These are phyloP conservation scores for Wickerhamiella galacta DNA, from an alignment of 805 yeast species.

Conservation along the genomic window DNA sequence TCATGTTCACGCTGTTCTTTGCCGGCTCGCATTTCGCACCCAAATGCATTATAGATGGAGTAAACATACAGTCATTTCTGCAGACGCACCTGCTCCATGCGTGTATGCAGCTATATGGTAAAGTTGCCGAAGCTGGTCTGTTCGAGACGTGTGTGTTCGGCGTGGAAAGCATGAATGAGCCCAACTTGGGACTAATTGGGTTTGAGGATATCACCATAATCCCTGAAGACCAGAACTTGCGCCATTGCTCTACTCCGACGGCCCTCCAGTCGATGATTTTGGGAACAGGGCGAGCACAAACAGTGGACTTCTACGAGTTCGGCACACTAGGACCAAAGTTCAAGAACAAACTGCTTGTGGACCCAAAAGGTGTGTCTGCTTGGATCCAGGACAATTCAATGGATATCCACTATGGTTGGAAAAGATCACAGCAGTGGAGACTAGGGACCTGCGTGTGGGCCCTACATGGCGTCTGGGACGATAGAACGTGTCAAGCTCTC, in stretches of 20 bases:
- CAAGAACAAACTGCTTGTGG: slow-evolving; percentile 35
- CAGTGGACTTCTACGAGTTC: slow-evolving; percentile 51
- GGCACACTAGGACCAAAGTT: slow-evolving; percentile 62
- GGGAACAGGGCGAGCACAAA: slow-evolving; percentile 59
- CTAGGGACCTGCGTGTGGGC: slow-evolving; percentile 68
- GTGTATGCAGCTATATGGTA: slow-evolving; percentile 29
- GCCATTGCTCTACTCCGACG: slow-evolving; percentile 68
- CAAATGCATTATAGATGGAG: slow-evolving; percentile 47
- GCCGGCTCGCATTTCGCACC: slow-evolving; percentile 69
- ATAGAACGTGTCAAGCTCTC: slow-evolving; percentile 18
- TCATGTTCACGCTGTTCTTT: slow-evolving; percentile 77
- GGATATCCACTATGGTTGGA: slow-evolving; percentile 56
- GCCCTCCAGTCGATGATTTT: slow-evolving; percentile 49
- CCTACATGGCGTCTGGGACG: slow-evolving; percentile 56
- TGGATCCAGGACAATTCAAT: slow-evolving; percentile 38
- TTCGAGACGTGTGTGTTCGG: slow-evolving; percentile 49
- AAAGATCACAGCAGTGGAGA: slow-evolving; percentile 44
- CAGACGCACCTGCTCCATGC: slow-evolving; percentile 48
- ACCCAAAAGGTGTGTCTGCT: slow-evolving; percentile 47
- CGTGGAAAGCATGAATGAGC: slow-evolving; percentile 74
- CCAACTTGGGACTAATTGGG: slow-evolving; percentile 61
- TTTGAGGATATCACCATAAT: slow-evolving; percentile 33
- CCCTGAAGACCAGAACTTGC: slow-evolving; percentile 41
- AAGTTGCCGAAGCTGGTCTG: slow-evolving; percentile 31
- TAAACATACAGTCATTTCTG: slow-evolving; percentile 61